These are phyloP conservation scores for Fusarium robinianum DNA, from an alignment of 2,329 filamentous ascomycete species.

Conservation along the genomic window DNA sequence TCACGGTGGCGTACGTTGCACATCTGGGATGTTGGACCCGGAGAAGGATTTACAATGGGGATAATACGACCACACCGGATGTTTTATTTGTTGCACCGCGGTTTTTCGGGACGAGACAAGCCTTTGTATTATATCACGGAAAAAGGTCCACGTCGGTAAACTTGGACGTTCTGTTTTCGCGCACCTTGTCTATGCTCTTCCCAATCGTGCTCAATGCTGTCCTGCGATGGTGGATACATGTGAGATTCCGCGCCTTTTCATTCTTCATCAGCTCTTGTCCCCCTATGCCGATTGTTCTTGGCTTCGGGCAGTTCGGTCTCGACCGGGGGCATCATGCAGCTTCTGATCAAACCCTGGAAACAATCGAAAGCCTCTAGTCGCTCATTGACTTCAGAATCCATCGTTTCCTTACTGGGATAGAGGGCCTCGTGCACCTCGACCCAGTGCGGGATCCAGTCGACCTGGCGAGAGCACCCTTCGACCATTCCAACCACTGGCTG, in stretches of 20 bases:
- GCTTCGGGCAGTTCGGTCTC: too few species aligned
- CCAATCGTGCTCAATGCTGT: not conserved
- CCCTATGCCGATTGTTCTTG: too few species aligned
- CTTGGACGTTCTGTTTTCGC: conserved; percentile 33
- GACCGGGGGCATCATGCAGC: too few species aligned
- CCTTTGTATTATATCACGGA: conserved; percentile 41
- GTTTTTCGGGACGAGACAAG: conserved; percentile 33
- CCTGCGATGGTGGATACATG: not conserved
- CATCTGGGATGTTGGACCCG: conserved; percentile 29
- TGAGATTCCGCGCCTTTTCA: not conserved
- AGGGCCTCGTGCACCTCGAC: not conserved
- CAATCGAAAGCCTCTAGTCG: too few species aligned
- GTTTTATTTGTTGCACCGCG: conserved; percentile 37
- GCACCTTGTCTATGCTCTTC: conserved; percentile 6
- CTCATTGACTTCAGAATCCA: too few species aligned
- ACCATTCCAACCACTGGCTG: not conserved
- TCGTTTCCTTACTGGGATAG: too few species aligned
- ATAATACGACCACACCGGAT: conserved; percentile 35
- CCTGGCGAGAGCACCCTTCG: not conserved
- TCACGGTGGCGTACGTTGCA: conserved; percentile 28
- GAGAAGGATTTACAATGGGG: conserved; percentile 32
- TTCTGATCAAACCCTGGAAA: too few species aligned
- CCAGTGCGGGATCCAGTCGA: not conserved
- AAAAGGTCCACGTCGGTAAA: conserved; percentile 35
- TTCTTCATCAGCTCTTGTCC: too few species aligned